Evolutionary conservation across 352 stramenopile genomes (phyloP).

Genomic region (Thraustochytrium striatum): DNA sequence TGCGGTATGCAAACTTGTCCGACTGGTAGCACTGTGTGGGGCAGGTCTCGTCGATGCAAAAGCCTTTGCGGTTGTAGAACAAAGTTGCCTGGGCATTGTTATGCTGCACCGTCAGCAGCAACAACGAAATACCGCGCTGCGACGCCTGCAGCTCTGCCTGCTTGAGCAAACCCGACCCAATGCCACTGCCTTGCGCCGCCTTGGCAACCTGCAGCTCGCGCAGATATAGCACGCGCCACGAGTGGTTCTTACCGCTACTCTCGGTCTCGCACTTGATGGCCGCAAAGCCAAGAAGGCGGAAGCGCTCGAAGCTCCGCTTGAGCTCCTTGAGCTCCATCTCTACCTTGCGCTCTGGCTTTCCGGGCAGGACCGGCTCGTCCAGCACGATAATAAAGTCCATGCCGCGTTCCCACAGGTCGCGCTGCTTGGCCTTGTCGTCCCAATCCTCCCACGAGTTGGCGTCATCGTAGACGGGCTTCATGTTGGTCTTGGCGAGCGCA

Average conservation of each 20-base stretch:
- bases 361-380: neutral
- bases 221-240: constrained; percentile 23
- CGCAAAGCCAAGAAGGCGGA: constrained; percentile 27
- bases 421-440: constrained; percentile 21
- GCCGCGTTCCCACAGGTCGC: neutral
- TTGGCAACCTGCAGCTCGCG: constrained; percentile 24
- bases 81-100: neutral
- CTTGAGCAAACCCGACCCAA: neutral
- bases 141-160: neutral
- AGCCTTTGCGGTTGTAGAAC: constrained; percentile 18
- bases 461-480: constrained; percentile 33
- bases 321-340: neutral
- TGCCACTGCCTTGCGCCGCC: neutral
- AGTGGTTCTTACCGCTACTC: neutral
- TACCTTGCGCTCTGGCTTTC: neutral
- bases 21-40: constrained; percentile 19
- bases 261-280: constrained; percentile 13
- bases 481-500: neutral
- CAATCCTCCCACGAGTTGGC: neutral
- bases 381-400: constrained; percentile 34
- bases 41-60: constrained; percentile 16
- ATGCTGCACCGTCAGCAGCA: constrained; percentile 29
- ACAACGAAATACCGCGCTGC: neutral
- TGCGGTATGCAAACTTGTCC: constrained; percentile 10
- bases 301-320: neutral